Evolutionary conservation across 495 filamentous ascomycete species (phyloP), one percentile per base, ranked within the genome.

Genomic region (Aspergillus sclerotiicarbonarius): DNA sequence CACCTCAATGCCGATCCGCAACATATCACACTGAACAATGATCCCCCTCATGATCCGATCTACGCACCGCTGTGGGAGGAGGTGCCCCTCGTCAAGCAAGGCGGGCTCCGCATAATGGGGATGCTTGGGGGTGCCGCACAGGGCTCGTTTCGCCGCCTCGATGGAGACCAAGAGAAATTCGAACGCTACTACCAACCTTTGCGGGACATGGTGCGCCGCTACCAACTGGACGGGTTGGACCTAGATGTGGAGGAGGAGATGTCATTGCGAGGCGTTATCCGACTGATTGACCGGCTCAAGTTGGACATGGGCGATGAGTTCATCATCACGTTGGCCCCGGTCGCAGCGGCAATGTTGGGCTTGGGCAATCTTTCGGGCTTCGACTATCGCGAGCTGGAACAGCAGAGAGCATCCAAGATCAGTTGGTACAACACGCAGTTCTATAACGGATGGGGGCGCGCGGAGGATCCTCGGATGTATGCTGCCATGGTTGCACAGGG

Each of bases 341-440:
- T 96, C 6, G 90, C 90, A 0, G 79, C 84, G 0, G 90, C 87
- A 6, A 68, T 96, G 5, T 69, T 80, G 30, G 77, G 77, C 8
- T 68, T 80, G 25, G 74, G 75, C 0, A 84, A 92, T 63, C 73
- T 95, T 0, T 88, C 85, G 37, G 90, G 90, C 0, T 95, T 95
- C 64, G 78, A 84, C 56, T 93, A 95, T 68, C 71, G 76, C 5
- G 71, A 76, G 19, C 78, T 93, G 32, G 88, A 91, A 66, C 71
- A 77, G 19, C 77, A 80, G 71, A 77, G 87, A 8, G 88, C 87
- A 5, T 63, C 70, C 9, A 80, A 86, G 61, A 88, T 92, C 37
- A 77, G 72, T 16, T 95, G 90, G 84, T 94, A 94, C 63, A 94
- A 94, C 58, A 74, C 84, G 13, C 91, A 94, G 66, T 94, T 94